phyloP scores from a whole-genome alignment of 2,329 filamentous ascomycete species.

The Chrysoporthe austroafricana region DNA sequence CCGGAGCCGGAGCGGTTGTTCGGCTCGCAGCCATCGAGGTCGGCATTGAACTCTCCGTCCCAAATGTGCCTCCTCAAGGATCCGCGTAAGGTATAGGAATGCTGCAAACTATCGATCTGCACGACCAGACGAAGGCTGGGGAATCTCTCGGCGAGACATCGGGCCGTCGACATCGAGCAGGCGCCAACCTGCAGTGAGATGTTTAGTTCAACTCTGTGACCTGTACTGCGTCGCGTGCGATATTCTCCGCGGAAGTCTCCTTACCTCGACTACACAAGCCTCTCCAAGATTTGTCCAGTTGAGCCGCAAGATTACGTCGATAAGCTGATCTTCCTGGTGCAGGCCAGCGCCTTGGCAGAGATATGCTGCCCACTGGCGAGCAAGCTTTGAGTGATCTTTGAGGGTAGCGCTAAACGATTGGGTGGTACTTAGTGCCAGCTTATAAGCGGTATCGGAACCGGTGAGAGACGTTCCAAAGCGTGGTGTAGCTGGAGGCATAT shows the following conservation, averaged over 20 bases:
- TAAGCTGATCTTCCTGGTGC: slow-evolving; percentile 30
- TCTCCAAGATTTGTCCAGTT: slow-evolving; percentile 37
- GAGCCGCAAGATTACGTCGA: slow-evolving; percentile 35
- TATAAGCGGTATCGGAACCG: slow-evolving; percentile 31
- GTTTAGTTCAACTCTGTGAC: not conserved
- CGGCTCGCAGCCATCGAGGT: not conserved
- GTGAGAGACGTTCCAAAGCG: slow-evolving; percentile 12
- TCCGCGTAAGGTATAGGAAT: not conserved
- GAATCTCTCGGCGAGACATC: slow-evolving; percentile 31
- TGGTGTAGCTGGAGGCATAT: slow-evolving; percentile 37
- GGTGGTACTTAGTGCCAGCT: slow-evolving; percentile 30
- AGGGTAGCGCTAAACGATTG: slow-evolving; percentile 26
- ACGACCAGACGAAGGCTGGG: slow-evolving; percentile 36
- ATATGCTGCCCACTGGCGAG: slow-evolving; percentile 36
- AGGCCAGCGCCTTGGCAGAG: not conserved
- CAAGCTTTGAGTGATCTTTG: slow-evolving; percentile 34
- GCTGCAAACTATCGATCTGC: slow-evolving; percentile 30
- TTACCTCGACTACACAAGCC: slow-evolving; percentile 37
- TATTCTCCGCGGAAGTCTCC: slow-evolving; percentile 2
- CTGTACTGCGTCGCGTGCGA: not conserved
- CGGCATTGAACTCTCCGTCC: not conserved
- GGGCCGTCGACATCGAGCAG: slow-evolving; percentile 2
- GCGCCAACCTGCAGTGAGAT: slow-evolving; percentile 7
- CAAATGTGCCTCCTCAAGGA: not conserved
- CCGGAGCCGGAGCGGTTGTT: not conserved